These are phyloP conservation scores for Epichloe aotearoae DNA, from an alignment of 2,329 filamentous ascomycete species.

Conservation along the genomic window DNA sequence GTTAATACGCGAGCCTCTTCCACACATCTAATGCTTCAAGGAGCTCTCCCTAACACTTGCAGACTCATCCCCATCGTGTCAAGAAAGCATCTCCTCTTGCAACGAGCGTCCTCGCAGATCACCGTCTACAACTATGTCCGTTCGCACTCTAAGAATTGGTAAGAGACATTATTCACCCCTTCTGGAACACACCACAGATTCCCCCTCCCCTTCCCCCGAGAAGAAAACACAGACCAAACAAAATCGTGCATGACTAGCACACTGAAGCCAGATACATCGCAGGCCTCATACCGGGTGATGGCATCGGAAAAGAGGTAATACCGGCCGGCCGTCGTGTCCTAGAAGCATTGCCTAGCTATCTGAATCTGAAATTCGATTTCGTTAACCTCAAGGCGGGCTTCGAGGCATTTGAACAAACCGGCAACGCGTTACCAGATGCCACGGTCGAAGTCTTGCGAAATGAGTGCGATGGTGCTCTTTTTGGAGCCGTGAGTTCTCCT, in stretches of 20 bases:
- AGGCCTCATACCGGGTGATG: slow-evolving; percentile 96
- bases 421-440: slow-evolving; percentile 74
- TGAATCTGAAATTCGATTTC: slow-evolving; percentile 89
- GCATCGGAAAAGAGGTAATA: slow-evolving; percentile 97
- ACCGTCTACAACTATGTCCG: slow-evolving; percentile 20
- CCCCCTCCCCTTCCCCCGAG: too few species aligned
- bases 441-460: slow-evolving; percentile 80
- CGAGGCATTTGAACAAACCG: slow-evolving; percentile 83
- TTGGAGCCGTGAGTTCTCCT: slow-evolving; percentile 90
- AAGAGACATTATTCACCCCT: not conserved
- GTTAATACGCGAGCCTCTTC: too few species aligned
- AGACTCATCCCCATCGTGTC: not conserved
- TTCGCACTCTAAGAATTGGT: slow-evolving; percentile 31
- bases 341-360: slow-evolving; percentile 82
- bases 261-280: not conserved
- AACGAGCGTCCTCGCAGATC: not conserved
- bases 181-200: not conserved
- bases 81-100: too few species aligned
- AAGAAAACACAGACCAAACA: not conserved
- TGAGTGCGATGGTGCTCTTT: slow-evolving; percentile 85
- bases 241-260: not conserved
- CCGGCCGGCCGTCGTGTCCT: slow-evolving; percentile 83
- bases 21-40: too few species aligned
- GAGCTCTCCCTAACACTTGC: too few species aligned
- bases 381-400: slow-evolving; percentile 87